Base-by-base conservation (phyloP, 805 yeast genomes). In the Lachancea fermentati region DNA sequence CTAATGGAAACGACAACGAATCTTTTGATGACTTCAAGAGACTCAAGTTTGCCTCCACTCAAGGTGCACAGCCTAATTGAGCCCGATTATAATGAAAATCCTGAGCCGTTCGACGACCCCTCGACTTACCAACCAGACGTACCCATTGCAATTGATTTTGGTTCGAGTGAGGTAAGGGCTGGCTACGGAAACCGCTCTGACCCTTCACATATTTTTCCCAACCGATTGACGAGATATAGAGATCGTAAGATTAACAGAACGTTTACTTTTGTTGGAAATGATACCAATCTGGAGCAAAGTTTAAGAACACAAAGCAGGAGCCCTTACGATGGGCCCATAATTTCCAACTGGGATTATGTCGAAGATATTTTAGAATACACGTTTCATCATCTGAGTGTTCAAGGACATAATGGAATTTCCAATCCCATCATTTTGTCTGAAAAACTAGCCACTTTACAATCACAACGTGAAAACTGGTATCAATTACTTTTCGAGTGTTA, bases 141-240 rank as follows among this genome's bases (percentile, higher is more conserved):
- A 2, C 97, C 98, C 2, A 84, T 93, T 39, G 96, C 91, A 11
- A 68, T 93, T 7, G 99, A 93, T 63, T 69, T 93, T 40, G 98
- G 97, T 1, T 65, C 86, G 5, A 69, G 76, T 34, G 58, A 66
- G 18, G 63, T 78, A 32, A 71, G 83, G 51, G 70, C 78, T 1
- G 94, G 94, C 0, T 64, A 78, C 41, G 69, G 79, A 12, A 71
- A 68, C 34, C 39, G 61, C 1, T 12, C 45, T 3, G 42, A 58
- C 41, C 82, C 89, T n/a, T 61, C 76, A n/a, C 71, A 80, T 48
- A 71, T 71, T 17, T 86, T 85, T 50, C 83, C 94, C 2, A 72
- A 83, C 0, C 60, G 80, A 18, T 68, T 85, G 19, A 75, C 97
- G 11, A 73, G 83, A 41, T 84, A 73, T 55, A 73, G 96, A 48